A percentile compares a stretch with the other conserved stretches of the same genome.
Evolutionary conservation across 2,329 filamentous ascomycete genomes (phyloP).

Genomic region (Paramyrothecium roridum): DNA sequence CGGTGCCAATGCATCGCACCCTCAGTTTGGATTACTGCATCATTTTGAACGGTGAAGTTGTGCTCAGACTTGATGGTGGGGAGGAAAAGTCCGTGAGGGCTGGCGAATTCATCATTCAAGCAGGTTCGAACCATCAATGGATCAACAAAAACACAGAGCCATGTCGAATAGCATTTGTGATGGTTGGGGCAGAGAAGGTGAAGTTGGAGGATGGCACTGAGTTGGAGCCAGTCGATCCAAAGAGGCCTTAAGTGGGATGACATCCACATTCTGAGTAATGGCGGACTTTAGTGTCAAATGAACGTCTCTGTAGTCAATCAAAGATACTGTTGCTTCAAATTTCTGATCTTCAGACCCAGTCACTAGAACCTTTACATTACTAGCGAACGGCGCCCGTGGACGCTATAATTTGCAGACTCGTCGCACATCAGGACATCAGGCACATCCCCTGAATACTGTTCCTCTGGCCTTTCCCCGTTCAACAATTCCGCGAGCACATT

Average conservation of each 20-base stretch:
- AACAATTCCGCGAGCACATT: too few relatives aligned
- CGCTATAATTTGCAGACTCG: too few relatives aligned
- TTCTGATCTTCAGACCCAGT: too few relatives aligned
- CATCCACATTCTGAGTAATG: too few relatives aligned
- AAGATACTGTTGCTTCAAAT: too few relatives aligned
- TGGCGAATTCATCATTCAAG: slow-evolving; percentile 38
- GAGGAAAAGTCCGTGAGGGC: slow-evolving; percentile 31
- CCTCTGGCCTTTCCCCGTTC: too few relatives aligned
- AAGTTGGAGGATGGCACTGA: slow-evolving; percentile 28
- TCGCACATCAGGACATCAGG: too few relatives aligned
- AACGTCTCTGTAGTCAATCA: too few relatives aligned
- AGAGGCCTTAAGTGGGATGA: background rate
- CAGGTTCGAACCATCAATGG: slow-evolving; percentile 43
- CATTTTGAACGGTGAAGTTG: slow-evolving; percentile 35
- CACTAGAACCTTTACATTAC: too few relatives aligned
- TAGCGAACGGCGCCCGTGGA: too few relatives aligned
- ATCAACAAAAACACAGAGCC: slow-evolving; percentile 31
- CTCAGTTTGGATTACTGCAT: slow-evolving; percentile 35
- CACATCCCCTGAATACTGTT: too few relatives aligned
- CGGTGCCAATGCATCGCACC: slow-evolving; percentile 38
- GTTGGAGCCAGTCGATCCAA: slow-evolving; percentile 27
- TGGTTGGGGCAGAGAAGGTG: slow-evolving; percentile 37
- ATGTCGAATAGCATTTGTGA: slow-evolving; percentile 35
- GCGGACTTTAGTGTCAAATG: too few relatives aligned
- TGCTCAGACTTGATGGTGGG: slow-evolving; percentile 35